Evolutionary conservation across 2,329 filamentous ascomycete genomes (phyloP).

Genomic region (Didymella pinodella): DNA sequence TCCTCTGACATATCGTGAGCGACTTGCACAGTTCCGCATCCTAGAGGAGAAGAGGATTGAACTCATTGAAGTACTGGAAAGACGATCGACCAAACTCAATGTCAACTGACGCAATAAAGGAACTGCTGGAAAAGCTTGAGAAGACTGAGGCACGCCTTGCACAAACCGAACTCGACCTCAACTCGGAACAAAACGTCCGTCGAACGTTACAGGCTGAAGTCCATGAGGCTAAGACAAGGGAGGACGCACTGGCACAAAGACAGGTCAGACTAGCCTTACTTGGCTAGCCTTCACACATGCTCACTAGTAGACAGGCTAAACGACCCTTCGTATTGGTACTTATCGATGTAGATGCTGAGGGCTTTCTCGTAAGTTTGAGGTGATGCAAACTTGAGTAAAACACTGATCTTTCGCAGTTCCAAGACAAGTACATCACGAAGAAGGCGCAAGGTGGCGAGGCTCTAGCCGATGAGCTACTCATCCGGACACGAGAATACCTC

Average conservation of each 20-base stretch:
- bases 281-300: neutral
- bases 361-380: slow-evolving; percentile 40
- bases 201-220: slow-evolving; percentile 47
- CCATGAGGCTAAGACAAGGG: slow-evolving; percentile 37
- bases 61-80: slow-evolving; percentile 45
- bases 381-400: neutral
- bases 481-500: slow-evolving; percentile 46
- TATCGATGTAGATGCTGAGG: slow-evolving; percentile 50
- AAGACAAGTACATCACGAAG: slow-evolving; percentile 49
- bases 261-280: slow-evolving; percentile 33
- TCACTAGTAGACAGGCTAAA: slow-evolving; percentile 37
- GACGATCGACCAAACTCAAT: neutral
- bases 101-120: slow-evolving; percentile 28
- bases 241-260: slow-evolving; percentile 41
- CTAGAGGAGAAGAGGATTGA: slow-evolving; percentile 49
- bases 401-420: slow-evolving; percentile 37
- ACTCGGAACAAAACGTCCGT: slow-evolving; percentile 50
- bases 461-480: slow-evolving; percentile 47
- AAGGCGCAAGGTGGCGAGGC: slow-evolving; percentile 48
- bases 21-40: slow-evolving; percentile 48
- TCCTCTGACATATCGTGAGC: slow-evolving; percentile 43
- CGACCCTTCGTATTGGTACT: slow-evolving; percentile 49
- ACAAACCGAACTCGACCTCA: slow-evolving; percentile 49
- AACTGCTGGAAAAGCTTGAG: slow-evolving; percentile 50
- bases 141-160: slow-evolving; percentile 47